Evolutionary conservation across 495 filamentous ascomycete genomes (phyloP), one percentile per base, ranked within the genome.

Genomic region (Penicillium alfredii): DNA sequence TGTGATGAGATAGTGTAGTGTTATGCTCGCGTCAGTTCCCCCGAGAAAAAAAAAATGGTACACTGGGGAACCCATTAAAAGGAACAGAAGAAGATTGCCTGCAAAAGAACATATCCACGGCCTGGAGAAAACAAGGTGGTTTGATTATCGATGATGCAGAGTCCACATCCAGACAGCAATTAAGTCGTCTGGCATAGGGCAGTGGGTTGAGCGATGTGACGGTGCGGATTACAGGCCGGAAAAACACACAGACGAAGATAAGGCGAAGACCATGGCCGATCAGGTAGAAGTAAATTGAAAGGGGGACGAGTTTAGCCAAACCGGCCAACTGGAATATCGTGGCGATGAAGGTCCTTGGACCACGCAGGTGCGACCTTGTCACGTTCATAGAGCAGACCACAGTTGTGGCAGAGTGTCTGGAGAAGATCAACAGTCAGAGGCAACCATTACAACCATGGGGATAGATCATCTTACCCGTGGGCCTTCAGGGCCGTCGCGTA

Each of bases 381-480:
- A 35, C 88, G 82, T 52, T 95, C 90, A 51, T 80, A 95, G 4
- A 86, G 65, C 33, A 87, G 81, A 37, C 88, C 90, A 63, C 92
- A 99, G 54, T 94, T 97, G 60, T 84, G 82, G 64, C 92, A 99
- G 13, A 99, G 77, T 14, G 87, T 83, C 89, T 94, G 41, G 6
- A 38, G n/a, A 15, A 9, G 3, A 14, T 6, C 22, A 7, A 12
- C 8, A 20, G 40, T 49, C 33, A 61, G 45, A 32, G 0, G 12
- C 9, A 16, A 11, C 7, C 13, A 17, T 12, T 4, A 11, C 23
- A 32, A 23, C 28, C 17, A 29, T 21, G 14, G 4, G 22, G 31
- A 33, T n/a, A 27, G 21, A 9, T 32, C 14, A 12, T 64, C 78
- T 72, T 74, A 96, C 90, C 59, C 86, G 81, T 35, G 80, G 74